phyloP scores from a whole-genome alignment of 805 yeast species.

The Brettanomyces naardenensis region DNA sequence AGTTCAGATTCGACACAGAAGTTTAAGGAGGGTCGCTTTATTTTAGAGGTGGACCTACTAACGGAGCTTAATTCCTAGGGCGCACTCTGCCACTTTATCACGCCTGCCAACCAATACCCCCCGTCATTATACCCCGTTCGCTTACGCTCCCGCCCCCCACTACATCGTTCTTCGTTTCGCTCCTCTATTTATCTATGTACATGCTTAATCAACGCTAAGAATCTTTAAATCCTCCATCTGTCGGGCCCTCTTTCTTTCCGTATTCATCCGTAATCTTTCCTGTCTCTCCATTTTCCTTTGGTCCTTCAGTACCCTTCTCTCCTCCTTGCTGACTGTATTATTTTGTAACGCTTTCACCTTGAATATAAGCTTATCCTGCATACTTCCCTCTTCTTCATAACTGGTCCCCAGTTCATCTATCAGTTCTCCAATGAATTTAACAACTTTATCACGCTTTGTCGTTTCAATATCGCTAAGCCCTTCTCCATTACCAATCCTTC shows the following conservation, averaged over 20 bases:
- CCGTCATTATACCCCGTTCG: too few species aligned
- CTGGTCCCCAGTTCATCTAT: constrained; percentile 17
- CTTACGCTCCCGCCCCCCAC: too few species aligned
- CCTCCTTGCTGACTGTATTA: constrained; percentile 12
- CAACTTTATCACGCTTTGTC: constrained; percentile 26
- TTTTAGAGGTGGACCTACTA: constrained; percentile 33
- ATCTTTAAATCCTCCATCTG: constrained; percentile 6
- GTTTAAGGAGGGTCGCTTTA: constrained; percentile 55
- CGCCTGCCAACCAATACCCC: too few species aligned
- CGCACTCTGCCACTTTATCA: too few species aligned
- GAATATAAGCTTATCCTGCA: constrained; percentile 12
- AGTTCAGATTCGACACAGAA: constrained; percentile 38
- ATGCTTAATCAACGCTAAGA: constrained; percentile 1
- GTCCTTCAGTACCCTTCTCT: constrained; percentile 25
- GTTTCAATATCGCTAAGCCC: constrained; percentile 25
- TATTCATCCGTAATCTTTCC: constrained; percentile 20
- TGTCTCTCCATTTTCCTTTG: constrained; percentile 28
- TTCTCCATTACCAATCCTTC: constrained; percentile 3
- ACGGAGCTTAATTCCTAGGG: neutral
- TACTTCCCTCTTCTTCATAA: constrained; percentile 15
- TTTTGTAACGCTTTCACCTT: constrained; percentile 10
- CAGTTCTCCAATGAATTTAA: constrained; percentile 22
- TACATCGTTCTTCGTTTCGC: too few species aligned
- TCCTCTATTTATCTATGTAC: neutral
- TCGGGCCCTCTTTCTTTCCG: constrained; percentile 12